Evolutionary conservation across 768 basidiomycete species (phyloP), one percentile per base, ranked within the genome.

Genomic region (Tulasnella sp.): DNA sequence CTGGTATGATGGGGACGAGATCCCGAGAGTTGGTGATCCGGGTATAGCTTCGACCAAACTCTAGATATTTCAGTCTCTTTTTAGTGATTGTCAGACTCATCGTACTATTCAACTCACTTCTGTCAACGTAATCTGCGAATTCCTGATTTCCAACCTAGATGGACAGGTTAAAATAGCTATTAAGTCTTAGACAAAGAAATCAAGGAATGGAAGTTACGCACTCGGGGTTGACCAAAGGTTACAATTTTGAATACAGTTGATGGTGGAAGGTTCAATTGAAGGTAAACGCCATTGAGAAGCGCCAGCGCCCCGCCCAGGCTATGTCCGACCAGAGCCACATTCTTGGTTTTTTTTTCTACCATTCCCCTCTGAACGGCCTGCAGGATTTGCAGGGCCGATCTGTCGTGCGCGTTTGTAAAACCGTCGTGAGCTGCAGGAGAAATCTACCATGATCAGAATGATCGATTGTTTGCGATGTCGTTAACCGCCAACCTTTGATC

Each of bases 91-190:
- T n/a, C n/a, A n/a, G n/a, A n/a, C n/a, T 28, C 46, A 31, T 22
- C 15, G 29, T n/a, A n/a, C n/a, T n/a, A n/a, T n/a, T n/a, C n/a
- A n/a, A n/a, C n/a, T n/a, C n/a, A n/a, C n/a, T n/a, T n/a, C n/a
- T n/a, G 51, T n/a, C n/a, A n/a, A n/a, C n/a, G n/a, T n/a, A n/a
- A n/a, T n/a, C n/a, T n/a, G n/a, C n/a, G n/a, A n/a, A n/a, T n/a
- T 57, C 59, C 45, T 64, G 56, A 12, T 72, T 71, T 53, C 73
- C 72, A 3, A 67, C 61, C 52, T 73, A 72, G 6, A 70, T 70
- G 0, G 61, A 53, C 15, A 28, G 37, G 12, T 9, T 25, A 12
- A 24, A 39, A 20, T 15, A 27, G 8, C 13, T 4, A 54, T 6
- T 48, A 49, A 8, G 20, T 51, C 45, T n/a, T 34, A 53, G 13